Conservation (phyloP, 1,284 basidiomycete genomes). For the Cerioporus squamosus region DNA sequence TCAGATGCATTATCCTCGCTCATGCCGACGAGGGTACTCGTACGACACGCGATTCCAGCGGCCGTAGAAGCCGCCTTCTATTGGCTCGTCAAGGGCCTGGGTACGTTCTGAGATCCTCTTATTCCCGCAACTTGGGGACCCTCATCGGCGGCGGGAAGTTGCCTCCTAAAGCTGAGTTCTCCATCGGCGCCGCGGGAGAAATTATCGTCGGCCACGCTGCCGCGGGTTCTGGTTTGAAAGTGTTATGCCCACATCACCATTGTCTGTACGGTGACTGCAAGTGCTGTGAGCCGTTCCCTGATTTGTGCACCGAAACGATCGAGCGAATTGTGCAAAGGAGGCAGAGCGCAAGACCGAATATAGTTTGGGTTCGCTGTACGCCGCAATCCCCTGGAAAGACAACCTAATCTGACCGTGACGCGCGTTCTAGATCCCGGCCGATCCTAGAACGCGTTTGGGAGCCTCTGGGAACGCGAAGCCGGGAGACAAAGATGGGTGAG, state of each 20-base stretch:
- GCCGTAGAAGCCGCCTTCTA: slow-evolving; percentile 11
- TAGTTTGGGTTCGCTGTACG: neutral
- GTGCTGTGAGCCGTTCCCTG: no score
- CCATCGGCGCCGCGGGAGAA: slow-evolving; percentile 23
- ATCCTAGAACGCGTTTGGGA: slow-evolving; percentile 17
- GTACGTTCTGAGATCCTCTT: slow-evolving; percentile 16
- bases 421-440: slow-evolving; percentile 16
- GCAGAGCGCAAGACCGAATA: neutral
- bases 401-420: neutral
- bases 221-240: slow-evolving; percentile 3
- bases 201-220: slow-evolving; percentile 3
- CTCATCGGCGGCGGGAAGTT: slow-evolving; percentile 18
- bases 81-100: slow-evolving; percentile 10
- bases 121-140: slow-evolving; percentile 20
- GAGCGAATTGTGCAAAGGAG: neutral
- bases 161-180: slow-evolving; percentile 7
- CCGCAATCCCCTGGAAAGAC: neutral
- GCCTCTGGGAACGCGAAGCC: slow-evolving; percentile 14
- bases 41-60: slow-evolving; percentile 11
- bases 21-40: slow-evolving; percentile 14
- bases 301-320: no score
- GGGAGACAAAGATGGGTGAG: slow-evolving; percentile 16
- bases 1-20: neutral
- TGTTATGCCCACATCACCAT: neutral
- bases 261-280: neutral